Evolutionary conservation across 2,329 filamentous ascomycete genomes (phyloP), one percentile per base, ranked within the genome.

Genomic region (Cephalotrichum gorgonifer): DNA sequence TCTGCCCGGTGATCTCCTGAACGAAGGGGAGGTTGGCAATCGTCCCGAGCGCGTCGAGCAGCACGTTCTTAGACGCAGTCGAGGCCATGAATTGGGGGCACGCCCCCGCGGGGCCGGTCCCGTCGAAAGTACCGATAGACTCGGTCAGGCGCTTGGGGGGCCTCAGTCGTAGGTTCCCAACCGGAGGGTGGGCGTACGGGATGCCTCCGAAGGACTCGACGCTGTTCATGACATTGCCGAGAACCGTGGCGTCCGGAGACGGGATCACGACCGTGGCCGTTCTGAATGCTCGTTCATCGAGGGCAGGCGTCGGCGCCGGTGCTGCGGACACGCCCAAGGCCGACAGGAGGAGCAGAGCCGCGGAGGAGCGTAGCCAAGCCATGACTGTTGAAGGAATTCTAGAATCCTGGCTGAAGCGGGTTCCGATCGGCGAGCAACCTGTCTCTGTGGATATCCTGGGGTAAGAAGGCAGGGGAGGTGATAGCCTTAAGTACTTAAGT

Each of bases 191-290:
- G 2, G 86, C 85, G 58, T 81, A 93, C 3, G 86, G 86, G 50
- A 93, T 87, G 22, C 82, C 85, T 49, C 76, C 79, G 67, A 87
- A 90, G 25, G 71, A 77, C 50, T 91, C 86, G 20, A 88, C 72
- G 25, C 65, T 63, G 3, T 61, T 57, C 2, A 62, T 51, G n/a
- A 59, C 51, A 55, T 64, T 50, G 33, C 79, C 80, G 39, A 75
- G 60, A 30, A 86, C 65, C 4, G 75, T 83, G 33, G 78, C 81
- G 41, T 74, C 71, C 1, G 73, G 63, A 31, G 42, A 43, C 8
- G 42, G 42, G 44, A 81, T 73, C 15, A 71, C 64, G 44, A 83
- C 78, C 3, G 72, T 74, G 3, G 78, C 76, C 22, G 61, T 63
- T 15, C 22, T 35, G 14, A 11, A 17, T 7, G 42, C 22, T 11